Evolutionary conservation across 306 rosid genomes (phyloP).

Genomic region (Sphenostylis stenocarpa): DNA sequence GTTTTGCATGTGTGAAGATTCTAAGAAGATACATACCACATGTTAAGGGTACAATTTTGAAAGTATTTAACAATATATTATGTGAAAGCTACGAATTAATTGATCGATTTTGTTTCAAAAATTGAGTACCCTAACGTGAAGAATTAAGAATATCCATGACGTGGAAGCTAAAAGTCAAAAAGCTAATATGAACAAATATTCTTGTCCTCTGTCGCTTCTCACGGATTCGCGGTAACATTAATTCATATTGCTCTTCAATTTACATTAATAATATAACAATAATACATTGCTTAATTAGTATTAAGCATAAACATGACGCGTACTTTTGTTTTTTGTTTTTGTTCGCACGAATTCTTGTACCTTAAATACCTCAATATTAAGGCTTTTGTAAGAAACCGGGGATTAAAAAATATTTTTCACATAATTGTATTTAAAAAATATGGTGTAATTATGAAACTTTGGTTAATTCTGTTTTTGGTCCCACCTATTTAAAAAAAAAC

Average conservation of each 20-base stretch:
- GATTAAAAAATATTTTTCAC: too few relatives aligned
- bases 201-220: not conserved
- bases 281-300: not conserved
- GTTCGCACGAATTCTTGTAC: not conserved
- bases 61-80: not conserved
- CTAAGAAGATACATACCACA: not conserved
- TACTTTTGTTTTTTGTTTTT: too few relatives aligned
- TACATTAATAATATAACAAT: not conserved
- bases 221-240: not conserved
- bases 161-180: not conserved
- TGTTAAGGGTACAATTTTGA: not conserved
- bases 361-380: too few relatives aligned
- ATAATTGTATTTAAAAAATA: too few relatives aligned
- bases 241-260: not conserved
- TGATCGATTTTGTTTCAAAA: too few relatives aligned
- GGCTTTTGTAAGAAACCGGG: too few relatives aligned
- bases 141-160: not conserved
- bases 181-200: constrained; percentile 4
- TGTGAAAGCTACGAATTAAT: not conserved
- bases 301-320: not conserved
- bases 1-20: not conserved
- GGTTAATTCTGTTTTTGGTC: too few relatives aligned
- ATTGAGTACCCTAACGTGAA: too few relatives aligned
- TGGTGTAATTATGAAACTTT: too few relatives aligned
- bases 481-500: too few relatives aligned